Conservation (phyloP, 1,139 yeast genomes). For the Taphrina betulina region DNA sequence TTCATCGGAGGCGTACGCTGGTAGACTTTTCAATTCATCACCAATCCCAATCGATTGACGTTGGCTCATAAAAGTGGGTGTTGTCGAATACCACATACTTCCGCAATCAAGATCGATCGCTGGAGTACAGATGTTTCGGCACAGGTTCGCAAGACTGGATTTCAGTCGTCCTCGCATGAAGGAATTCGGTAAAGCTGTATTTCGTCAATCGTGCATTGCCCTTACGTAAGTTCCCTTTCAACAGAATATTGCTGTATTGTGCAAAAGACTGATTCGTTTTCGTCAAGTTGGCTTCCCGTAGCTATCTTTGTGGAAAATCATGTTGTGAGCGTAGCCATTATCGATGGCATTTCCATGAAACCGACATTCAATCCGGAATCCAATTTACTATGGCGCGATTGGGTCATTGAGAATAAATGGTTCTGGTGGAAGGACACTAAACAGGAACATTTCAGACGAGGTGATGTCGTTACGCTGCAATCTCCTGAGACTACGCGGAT, state of each 20-base stretch:
- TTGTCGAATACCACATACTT: no score
- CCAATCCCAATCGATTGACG: no score
- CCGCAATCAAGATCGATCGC: no score
- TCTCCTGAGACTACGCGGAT: constrained; percentile 41
- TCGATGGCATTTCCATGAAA: constrained; percentile 82
- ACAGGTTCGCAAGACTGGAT: no score
- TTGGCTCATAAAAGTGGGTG: no score
- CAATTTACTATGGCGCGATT: constrained; percentile 53
- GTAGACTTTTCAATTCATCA: no score
- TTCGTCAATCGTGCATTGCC: constrained; percentile 25
- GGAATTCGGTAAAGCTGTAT: constrained; percentile 14
- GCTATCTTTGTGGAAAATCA: constrained; percentile 66
- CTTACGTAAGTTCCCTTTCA: no score
- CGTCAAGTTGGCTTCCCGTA: constrained; percentile 83
- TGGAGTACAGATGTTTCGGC: no score
- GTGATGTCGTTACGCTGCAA: constrained; percentile 70
- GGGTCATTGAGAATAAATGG: constrained; percentile 54
- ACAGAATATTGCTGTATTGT: no score
- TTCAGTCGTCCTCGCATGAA: no score
- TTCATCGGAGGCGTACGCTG: no score
- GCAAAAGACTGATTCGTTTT: no score
- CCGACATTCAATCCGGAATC: constrained; percentile 81
- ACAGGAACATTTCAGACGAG: constrained; percentile 40
- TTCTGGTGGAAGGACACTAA: constrained; percentile 30
- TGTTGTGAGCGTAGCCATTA: constrained; percentile 67